Evolutionary conservation across 2,329 filamentous ascomycete genomes (phyloP).

Genomic region (Plenodomus biglobosus): DNA sequence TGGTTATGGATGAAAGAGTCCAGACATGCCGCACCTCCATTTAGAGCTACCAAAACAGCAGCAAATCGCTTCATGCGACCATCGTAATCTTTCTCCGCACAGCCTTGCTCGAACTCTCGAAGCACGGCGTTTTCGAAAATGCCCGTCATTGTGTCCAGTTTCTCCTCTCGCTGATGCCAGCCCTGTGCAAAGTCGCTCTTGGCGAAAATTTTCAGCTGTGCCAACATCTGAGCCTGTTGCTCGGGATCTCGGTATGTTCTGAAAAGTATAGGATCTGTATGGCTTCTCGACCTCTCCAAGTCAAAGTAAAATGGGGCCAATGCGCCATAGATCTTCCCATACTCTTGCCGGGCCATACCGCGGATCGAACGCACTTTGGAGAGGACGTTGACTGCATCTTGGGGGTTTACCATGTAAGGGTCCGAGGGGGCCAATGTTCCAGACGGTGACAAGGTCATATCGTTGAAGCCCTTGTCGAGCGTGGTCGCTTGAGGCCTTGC

Average conservation of each 20-base stretch:
- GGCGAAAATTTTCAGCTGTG: constrained; percentile 76
- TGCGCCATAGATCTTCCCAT: constrained; percentile 85
- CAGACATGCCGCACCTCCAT: constrained; percentile 75
- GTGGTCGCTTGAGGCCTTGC: constrained; percentile 34
- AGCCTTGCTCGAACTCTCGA: constrained; percentile 89
- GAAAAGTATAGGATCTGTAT: constrained; percentile 81
- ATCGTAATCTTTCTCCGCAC: constrained; percentile 84
- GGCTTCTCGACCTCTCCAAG: constrained; percentile 69
- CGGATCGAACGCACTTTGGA: constrained; percentile 73
- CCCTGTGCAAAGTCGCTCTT: constrained; percentile 79
- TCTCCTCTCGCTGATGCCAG: constrained; percentile 69
- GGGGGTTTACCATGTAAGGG: constrained; percentile 53
- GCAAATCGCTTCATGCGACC: constrained; percentile 88
- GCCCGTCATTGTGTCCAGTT: constrained; percentile 70
- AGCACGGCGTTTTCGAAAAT: constrained; percentile 91
- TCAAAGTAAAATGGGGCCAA: constrained; percentile 88
- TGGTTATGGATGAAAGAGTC: constrained; percentile 90
- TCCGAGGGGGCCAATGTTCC: constrained; percentile 32
- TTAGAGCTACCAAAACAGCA: constrained; percentile 77
- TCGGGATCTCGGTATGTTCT: constrained; percentile 84
- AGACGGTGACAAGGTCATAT: constrained; percentile 59
- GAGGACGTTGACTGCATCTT: constrained; percentile 68
- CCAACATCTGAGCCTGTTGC: constrained; percentile 84
- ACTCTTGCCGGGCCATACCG: constrained; percentile 84
- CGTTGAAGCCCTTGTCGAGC: constrained; percentile 75